phyloP scores from a whole-genome alignment of 257 asterid species.

The Solanum infundibuliforme region DNA sequence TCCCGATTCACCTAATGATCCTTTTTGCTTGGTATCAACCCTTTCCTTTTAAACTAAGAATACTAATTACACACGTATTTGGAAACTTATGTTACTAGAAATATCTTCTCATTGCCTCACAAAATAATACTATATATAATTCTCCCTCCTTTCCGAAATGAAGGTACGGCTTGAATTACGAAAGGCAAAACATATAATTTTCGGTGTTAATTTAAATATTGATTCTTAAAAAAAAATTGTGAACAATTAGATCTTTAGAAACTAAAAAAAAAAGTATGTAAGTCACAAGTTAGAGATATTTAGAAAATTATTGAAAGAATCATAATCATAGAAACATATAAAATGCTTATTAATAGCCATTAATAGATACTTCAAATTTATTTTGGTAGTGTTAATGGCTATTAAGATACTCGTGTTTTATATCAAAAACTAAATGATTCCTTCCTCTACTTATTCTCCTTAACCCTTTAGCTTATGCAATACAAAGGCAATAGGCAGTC shows the following conservation, averaged over 20 bases:
- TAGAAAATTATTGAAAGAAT: neutral
- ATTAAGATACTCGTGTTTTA: neutral
- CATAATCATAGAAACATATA: neutral
- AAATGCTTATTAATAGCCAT: neutral
- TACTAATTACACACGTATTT: neutral
- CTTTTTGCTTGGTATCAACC: neutral
- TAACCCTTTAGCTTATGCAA: neutral
- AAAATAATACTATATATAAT: neutral
- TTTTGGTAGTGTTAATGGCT: neutral
- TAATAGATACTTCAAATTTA: neutral
- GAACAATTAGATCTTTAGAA: neutral
- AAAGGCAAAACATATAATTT: neutral
- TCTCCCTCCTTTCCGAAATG: neutral
- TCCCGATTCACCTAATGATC: neutral
- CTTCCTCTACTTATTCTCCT: neutral
- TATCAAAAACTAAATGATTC: neutral
- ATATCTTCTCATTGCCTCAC: neutral
- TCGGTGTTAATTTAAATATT: neutral
- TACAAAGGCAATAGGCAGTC: neutral
- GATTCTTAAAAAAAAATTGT: neutral
- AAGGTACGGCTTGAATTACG: neutral
- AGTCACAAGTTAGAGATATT: neutral
- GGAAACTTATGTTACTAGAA: neutral
- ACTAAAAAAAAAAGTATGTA: neutral
- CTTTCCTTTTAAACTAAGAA: neutral